Evolutionary conservation across 352 stramenopile genomes (phyloP).

Genomic region (Globisporangium iwayamae): DNA sequence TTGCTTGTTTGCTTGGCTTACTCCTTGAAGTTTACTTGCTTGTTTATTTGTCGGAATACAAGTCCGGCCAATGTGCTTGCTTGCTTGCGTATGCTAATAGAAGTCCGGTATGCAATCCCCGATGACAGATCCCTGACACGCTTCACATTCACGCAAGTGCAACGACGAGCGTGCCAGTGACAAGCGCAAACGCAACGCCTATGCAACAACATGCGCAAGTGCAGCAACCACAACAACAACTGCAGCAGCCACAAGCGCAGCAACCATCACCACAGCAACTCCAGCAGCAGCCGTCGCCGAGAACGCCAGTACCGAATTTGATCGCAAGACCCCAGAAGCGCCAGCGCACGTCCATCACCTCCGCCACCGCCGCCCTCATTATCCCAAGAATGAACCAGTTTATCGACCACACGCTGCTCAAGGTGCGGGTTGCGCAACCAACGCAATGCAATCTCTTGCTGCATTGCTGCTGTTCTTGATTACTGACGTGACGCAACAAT

Average conservation of each 20-base stretch:
- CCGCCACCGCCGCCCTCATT: not conserved
- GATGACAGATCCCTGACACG: not conserved
- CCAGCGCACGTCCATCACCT: not conserved
- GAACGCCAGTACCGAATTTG: conserved; percentile 13
- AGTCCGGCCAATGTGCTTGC: conserved; percentile 1
- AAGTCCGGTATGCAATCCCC: conserved; percentile 6
- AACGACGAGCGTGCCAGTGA: conserved; percentile 4
- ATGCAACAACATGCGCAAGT: not conserved
- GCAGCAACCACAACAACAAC: not conserved
- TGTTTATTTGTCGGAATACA: not conserved
- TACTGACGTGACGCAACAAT: conserved; percentile 7
- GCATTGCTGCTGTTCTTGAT: not conserved
- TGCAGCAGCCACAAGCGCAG: not conserved
- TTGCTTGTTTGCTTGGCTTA: not conserved
- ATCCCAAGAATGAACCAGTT: conserved; percentile 42
- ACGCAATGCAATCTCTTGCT: not conserved
- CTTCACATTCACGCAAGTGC: conserved; percentile 11
- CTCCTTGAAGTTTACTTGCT: not conserved
- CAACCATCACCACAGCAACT: not conserved
- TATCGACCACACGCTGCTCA: conserved; percentile 85
- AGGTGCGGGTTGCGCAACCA: conserved; percentile 25
- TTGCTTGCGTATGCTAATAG: conserved; percentile 1
- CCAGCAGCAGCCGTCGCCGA: not conserved
- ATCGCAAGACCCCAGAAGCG: conserved; percentile 5
- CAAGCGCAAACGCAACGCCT: conserved; percentile 1